Conservation (phyloP, 2,329 filamentous ascomycete species). For the Aureobasidium namibiae region DNA sequence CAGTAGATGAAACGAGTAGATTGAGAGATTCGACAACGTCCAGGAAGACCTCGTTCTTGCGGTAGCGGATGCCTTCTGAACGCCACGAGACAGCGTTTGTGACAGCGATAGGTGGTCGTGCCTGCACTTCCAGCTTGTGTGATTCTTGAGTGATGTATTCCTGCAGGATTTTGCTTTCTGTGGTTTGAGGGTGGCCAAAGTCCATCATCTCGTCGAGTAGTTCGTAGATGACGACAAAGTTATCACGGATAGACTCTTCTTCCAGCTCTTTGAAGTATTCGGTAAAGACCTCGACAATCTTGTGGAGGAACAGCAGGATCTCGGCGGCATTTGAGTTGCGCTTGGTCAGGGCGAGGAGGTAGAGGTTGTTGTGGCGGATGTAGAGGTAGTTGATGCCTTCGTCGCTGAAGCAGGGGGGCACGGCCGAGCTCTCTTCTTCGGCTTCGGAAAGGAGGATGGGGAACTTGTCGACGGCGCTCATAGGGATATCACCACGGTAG, state of each 20-base stretch:
- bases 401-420: conserved; percentile 94
- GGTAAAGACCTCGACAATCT: conserved; percentile 96
- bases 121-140: conserved; percentile 95
- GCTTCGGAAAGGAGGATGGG: conserved; percentile 92
- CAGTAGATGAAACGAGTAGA: conserved; percentile 84
- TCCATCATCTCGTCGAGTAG: conserved; percentile 99
- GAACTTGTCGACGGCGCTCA: conserved; percentile 98
- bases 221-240: conserved; percentile 99
- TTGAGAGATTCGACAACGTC: conserved; percentile 97
- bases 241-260: conserved; percentile 97
- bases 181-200: conserved; percentile 98
- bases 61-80: conserved; percentile 93
- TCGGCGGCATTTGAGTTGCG: conserved; percentile 98
- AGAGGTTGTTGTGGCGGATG: conserved; percentile 98
- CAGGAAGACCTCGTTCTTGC: conserved; percentile 98
- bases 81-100: conserved; percentile 98
- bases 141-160: conserved; percentile 97
- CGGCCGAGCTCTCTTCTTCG: conserved; percentile 96
- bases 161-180: conserved; percentile 95
- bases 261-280: conserved; percentile 99
- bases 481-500: conserved; percentile 96
- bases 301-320: conserved; percentile 95
- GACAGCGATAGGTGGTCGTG: conserved; percentile 90
- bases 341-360: conserved; percentile 94
- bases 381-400: conserved; percentile 99